Percentiles rank a stretch among this genome's conserved stretches.
These are phyloP conservation scores for Elaeis oleifera DNA, from an alignment of 202 grass and related monocot species.

Conservation along the genomic window DNA sequence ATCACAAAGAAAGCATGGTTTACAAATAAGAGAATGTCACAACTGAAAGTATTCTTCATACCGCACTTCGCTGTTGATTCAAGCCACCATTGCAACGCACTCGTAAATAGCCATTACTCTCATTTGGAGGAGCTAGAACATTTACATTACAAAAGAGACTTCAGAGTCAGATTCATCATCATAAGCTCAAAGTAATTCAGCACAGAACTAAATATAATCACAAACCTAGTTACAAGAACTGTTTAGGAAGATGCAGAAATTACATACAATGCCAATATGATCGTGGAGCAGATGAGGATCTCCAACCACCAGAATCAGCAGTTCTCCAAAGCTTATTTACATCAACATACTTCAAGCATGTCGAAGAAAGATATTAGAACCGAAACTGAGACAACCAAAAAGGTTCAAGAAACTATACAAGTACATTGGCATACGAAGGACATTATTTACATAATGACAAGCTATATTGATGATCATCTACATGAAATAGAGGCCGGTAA, in stretches of 20 bases:
- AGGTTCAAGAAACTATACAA: background rate
- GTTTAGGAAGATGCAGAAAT: conserved; percentile 14
- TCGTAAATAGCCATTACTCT: conserved; percentile 85
- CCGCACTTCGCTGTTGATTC: conserved; percentile 94
- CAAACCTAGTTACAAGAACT: background rate
- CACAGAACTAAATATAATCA: background rate
- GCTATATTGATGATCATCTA: too few species aligned
- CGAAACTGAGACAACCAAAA: background rate
- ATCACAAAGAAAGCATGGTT: too few species aligned
- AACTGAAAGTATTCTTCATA: conserved; percentile 34
- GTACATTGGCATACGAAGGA: too few species aligned
- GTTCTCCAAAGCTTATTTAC: conserved; percentile 74
- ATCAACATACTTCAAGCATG: conserved; percentile 54
- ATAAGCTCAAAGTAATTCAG: background rate
- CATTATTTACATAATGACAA: too few species aligned
- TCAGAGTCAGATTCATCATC: conserved; percentile 19
- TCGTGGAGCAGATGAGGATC: conserved; percentile 79
- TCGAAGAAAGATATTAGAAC: background rate
- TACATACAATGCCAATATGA: conserved; percentile 70
- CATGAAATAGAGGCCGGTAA: too few species aligned
- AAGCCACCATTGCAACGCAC: conserved; percentile 97
- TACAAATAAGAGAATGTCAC: too few species aligned
- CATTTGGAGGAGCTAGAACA: conserved; percentile 63
- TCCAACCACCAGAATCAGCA: conserved; percentile 79
- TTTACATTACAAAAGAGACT: conserved; percentile 23